Base-by-base conservation (phyloP, 306 rosid species). In the Carpinus fangiana region DNA sequence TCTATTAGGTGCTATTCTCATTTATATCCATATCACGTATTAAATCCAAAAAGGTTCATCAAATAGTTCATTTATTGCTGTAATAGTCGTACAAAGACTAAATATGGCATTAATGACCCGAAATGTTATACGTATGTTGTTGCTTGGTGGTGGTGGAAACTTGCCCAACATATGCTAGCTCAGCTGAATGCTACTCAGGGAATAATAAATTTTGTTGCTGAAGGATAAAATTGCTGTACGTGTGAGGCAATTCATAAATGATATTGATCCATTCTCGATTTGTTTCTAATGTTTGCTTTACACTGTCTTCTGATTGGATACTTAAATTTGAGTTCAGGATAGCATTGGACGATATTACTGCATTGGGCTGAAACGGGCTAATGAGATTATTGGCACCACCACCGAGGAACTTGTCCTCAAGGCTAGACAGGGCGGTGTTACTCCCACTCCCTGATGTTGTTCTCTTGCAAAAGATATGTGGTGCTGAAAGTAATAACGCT, bases 321-420 rank as follows among this genome's bases (percentile, higher is more conserved):
- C 73, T 84, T 20, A 0, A 52, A 60, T 79, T 83, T 76, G 62
- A 51, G 73, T 81, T 56, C 86, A 95, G 98, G 98, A 95, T 87
- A 64, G 91, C 12, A 61, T 91, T 73, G 98, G 98, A 52, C 90
- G 96, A 46, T 95, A 83, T 76, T 91, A 80, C 87, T 87, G 91
- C 20, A 97, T 86, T 10, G 97, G 97, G 52, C 88, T 95, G 66
- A 95, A 90, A 88, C 90, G 93, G 23, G 98, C 98, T 17, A 95
- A 92, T 20, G 98, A 91, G 87, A 88, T 95, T 68, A 92, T 95
- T 34, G 98, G 98, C 82, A 86, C 92, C 61, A 95, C 98, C 66
- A 95, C 98, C 1, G 98, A 95, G 82, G 98, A 95, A 84, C 86
- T 95, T 83, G 96, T 95, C 60, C 82, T 90, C 4, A 91, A 84